These are phyloP conservation scores for Backusella sp. DNA, from an alignment of 192 early-diverging fungal species.

Conservation along the genomic window DNA sequence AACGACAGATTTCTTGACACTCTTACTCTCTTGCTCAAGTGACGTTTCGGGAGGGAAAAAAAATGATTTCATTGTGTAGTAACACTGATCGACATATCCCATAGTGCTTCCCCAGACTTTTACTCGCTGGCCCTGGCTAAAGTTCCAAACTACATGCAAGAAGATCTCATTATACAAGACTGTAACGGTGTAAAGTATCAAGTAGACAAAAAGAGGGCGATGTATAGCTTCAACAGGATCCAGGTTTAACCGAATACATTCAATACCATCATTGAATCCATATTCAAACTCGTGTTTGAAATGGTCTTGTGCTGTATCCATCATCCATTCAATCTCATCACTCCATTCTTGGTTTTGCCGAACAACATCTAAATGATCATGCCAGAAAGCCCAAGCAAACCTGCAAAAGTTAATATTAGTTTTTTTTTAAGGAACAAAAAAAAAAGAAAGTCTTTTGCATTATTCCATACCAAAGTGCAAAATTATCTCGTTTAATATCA, in stretches of 20 bases:
- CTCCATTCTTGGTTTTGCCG: conserved; percentile 24
- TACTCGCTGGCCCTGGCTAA: background rate
- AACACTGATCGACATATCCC: background rate
- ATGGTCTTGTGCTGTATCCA: conserved; percentile 31
- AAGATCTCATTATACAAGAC: conserved; percentile 21
- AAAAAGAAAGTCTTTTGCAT: background rate
- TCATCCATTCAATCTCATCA: conserved; percentile 44
- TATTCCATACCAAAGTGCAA: conserved; percentile 31
- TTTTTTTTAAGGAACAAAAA: background rate
- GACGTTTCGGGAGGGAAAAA: background rate
- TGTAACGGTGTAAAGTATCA: conserved; percentile 31
- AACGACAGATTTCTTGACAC: background rate
- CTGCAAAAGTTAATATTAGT: conserved; percentile 25
- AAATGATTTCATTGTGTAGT: background rate
- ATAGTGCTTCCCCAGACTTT: conserved; percentile 18
- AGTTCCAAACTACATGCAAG: conserved; percentile 14
- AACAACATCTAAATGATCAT: conserved; percentile 35
- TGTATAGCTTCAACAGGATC: conserved; percentile 56
- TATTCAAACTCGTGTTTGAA: conserved; percentile 40
- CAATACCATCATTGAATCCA: conserved; percentile 41
- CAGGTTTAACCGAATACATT: conserved; percentile 55
- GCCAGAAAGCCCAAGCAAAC: conserved; percentile 57
- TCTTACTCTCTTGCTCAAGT: background rate
- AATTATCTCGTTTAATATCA: conserved; percentile 31
- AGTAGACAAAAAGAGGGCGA: conserved; percentile 57